These are phyloP conservation scores for Nicotiana attenuata DNA, from an alignment of 257 asterid genomes.

Conservation along the genomic window DNA sequence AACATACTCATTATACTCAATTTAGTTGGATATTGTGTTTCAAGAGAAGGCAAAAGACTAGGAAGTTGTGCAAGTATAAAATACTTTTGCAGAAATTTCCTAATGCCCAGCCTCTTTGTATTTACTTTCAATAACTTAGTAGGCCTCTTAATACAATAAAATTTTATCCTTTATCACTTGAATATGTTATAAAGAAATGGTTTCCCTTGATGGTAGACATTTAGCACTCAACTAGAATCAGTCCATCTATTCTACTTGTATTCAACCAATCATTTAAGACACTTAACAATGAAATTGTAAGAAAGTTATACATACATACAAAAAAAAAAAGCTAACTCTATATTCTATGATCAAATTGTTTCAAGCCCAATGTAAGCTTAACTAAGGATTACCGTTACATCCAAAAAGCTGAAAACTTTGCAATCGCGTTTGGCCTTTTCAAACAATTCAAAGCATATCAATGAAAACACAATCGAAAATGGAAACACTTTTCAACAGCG, in stretches of 20 bases:
- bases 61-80: neutral
- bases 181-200: neutral
- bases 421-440: too few relatives aligned
- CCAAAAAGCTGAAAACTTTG: too few relatives aligned
- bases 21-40: neutral
- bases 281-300: too few relatives aligned
- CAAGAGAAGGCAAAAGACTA: neutral
- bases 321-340: too few relatives aligned
- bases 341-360: too few relatives aligned
- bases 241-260: neutral
- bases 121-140: neutral
- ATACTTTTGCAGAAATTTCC: neutral
- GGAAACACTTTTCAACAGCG: too few relatives aligned
- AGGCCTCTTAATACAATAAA: neutral
- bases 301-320: too few relatives aligned
- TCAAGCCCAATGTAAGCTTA: too few relatives aligned
- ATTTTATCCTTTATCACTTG: neutral
- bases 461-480: too few relatives aligned
- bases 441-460: too few relatives aligned
- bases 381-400: too few relatives aligned
- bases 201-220: neutral
- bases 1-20: neutral
- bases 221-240: neutral
- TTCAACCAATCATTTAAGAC: neutral
- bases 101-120: neutral